A percentile compares a stretch with the other conserved stretches of the same genome.
Evolutionary conservation across 2,329 filamentous ascomycete genomes (phyloP).

Genomic region (Pseudocercospora cruenta): DNA sequence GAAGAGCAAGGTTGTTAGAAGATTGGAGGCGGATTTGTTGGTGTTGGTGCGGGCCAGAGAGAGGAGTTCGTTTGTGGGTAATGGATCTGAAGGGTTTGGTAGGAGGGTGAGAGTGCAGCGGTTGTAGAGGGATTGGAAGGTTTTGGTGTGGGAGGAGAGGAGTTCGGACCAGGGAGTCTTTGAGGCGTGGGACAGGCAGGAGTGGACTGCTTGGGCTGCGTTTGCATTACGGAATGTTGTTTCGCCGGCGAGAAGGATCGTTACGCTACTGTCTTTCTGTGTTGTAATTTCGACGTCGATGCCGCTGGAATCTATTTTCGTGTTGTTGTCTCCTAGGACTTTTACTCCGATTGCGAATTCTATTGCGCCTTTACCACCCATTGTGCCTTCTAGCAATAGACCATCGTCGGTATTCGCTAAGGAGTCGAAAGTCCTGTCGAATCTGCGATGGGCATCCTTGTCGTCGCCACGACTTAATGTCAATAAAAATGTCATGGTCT

Average conservation of each 20-base stretch:
- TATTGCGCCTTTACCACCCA: neutral
- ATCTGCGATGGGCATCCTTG: neutral
- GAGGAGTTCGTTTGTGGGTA: neutral
- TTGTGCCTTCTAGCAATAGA: neutral
- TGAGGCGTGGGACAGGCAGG: neutral
- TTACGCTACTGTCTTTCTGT: neutral
- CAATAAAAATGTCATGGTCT: neutral
- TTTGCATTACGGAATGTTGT: slow-evolving; percentile 12
- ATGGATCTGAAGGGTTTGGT: neutral
- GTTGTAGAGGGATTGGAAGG: slow-evolving; percentile 23
- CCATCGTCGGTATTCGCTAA: neutral
- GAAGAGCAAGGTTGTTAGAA: slow-evolving; percentile 57
- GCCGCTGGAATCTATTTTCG: neutral
- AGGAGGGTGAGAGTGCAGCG: neutral
- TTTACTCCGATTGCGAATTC: slow-evolving; percentile 8
- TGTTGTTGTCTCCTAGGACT: neutral
- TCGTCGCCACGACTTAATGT: slow-evolving; percentile 9
- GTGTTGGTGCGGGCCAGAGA: slow-evolving; percentile 24
- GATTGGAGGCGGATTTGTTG: slow-evolving; percentile 29
- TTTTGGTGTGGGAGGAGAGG: slow-evolving; percentile 37
- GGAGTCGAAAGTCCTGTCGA: slow-evolving; percentile 4
- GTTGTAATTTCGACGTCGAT: slow-evolving; percentile 3
- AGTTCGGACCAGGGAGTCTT: neutral
- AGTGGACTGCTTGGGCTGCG: slow-evolving; percentile 10
- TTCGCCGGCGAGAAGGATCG: slow-evolving; percentile 3